A percentile compares a stretch with the other conserved stretches of the same genome.
These are phyloP conservation scores for Phytophthora rubi DNA, from an alignment of 352 stramenopile species.

Conservation along the genomic window DNA sequence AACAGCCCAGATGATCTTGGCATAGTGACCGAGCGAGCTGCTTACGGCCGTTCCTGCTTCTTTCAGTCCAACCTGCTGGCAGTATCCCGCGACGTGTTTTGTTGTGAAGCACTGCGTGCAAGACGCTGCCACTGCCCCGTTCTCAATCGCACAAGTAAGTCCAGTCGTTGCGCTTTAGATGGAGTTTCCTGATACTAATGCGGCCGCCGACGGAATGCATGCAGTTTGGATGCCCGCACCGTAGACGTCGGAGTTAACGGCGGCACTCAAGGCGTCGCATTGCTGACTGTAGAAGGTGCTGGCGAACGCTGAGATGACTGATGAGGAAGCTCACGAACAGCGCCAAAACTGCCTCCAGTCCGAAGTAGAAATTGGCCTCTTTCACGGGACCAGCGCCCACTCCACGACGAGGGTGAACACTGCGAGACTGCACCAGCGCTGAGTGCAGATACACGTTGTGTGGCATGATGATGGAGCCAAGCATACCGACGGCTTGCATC, in stretches of 20 bases:
- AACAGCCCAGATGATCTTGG: slow-evolving; percentile 87
- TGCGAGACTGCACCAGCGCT: slow-evolving; percentile 80
- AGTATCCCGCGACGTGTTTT: slow-evolving; percentile 54
- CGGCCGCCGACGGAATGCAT: slow-evolving; percentile 61
- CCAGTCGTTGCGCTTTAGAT: slow-evolving; percentile 68
- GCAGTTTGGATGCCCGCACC: slow-evolving; percentile 62
- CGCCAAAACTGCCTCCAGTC: slow-evolving; percentile 83
- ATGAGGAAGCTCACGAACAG: slow-evolving; percentile 93
- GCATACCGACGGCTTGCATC: slow-evolving; percentile 79
- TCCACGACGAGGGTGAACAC: slow-evolving; percentile 17
- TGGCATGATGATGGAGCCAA: slow-evolving; percentile 94
- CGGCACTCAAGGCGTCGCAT: slow-evolving; percentile 50
- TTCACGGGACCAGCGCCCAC: slow-evolving; percentile 24
- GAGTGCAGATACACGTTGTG: slow-evolving; percentile 97
- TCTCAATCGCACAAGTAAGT: slow-evolving; percentile 48
- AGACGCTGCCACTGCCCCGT: slow-evolving; percentile 8
- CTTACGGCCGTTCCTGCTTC: slow-evolving; percentile 72
- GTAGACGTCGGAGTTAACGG: slow-evolving; percentile 56
- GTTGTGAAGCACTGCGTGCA: slow-evolving; percentile 54
- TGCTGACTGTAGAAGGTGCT: slow-evolving; percentile 88
- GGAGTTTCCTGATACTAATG: slow-evolving; percentile 49
- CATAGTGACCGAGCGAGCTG: slow-evolving; percentile 66
- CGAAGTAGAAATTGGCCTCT: slow-evolving; percentile 85
- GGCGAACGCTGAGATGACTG: slow-evolving; percentile 92
- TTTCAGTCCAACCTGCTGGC: slow-evolving; percentile 80